phyloP scores from a whole-genome alignment of 2,329 filamentous ascomycete species.

The Cordyceps militaris region DNA sequence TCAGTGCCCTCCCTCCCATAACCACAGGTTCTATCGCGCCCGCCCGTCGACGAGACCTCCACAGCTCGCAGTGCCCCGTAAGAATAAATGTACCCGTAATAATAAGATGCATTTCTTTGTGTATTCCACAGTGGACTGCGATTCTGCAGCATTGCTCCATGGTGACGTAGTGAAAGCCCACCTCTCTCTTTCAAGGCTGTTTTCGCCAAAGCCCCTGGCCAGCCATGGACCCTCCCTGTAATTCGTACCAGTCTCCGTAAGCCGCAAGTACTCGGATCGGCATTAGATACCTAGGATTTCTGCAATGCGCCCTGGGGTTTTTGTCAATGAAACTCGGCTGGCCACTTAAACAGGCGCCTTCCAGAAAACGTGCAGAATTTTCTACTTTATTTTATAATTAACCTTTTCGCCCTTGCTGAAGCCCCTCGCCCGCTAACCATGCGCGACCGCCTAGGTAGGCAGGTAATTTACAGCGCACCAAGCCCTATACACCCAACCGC shows the following conservation, averaged over 20 bases:
- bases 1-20: background rate
- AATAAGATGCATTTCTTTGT: background rate
- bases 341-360: background rate
- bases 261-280: background rate
- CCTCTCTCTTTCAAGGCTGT: background rate
- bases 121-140: background rate
- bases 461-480: background rate
- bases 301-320: background rate
- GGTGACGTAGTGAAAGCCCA: constrained; percentile 6
- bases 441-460: background rate
- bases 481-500: background rate
- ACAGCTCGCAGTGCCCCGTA: background rate
- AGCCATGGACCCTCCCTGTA: background rate
- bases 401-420: background rate
- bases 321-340: background rate
- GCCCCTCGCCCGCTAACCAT: too few relatives aligned
- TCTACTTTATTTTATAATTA: background rate
- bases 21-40: background rate
- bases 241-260: too few relatives aligned
- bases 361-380: background rate
- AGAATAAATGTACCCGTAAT: too few relatives aligned
- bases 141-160: background rate
- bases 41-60: background rate
- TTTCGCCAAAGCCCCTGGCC: background rate
- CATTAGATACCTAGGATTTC: background rate